phyloP scores from a whole-genome alignment of 306 rosid species.

The Carpinus viminea region DNA sequence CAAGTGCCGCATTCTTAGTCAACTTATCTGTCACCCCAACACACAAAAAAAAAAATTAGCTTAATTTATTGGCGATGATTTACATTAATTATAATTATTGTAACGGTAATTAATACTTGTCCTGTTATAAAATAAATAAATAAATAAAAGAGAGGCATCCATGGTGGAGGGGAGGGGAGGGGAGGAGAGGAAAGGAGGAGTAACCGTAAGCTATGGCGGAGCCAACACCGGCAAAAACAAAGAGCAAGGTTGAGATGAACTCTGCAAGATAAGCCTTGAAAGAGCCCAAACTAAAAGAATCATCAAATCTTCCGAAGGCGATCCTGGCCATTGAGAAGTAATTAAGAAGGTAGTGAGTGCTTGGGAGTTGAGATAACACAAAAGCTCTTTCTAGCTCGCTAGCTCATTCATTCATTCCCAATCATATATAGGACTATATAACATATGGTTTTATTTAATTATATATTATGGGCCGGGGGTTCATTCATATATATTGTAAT shows the following conservation, averaged over 20 bases:
- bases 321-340: slow-evolving; percentile 50
- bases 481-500: background rate
- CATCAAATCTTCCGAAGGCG: slow-evolving; percentile 73
- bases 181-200: slow-evolving; percentile 14
- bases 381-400: too few relatives aligned
- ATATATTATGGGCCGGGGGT: too few relatives aligned
- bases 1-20: slow-evolving; percentile 78
- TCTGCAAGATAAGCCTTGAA: slow-evolving; percentile 79
- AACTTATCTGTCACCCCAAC: slow-evolving; percentile 53
- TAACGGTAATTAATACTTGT: too few relatives aligned
- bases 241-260: slow-evolving; percentile 88
- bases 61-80: too few relatives aligned
- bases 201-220: slow-evolving; percentile 81
- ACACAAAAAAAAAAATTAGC: background rate
- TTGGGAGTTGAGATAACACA: too few relatives aligned
- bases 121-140: too few relatives aligned
- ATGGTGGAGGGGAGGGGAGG: too few relatives aligned
- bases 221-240: slow-evolving; percentile 91
- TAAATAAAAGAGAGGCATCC: background rate
- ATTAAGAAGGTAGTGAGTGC: too few relatives aligned
- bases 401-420: too few relatives aligned
- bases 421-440: too few relatives aligned
- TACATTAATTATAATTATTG: too few relatives aligned
- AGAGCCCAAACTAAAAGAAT: slow-evolving; percentile 70
- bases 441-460: too few relatives aligned